Evolutionary conservation across 768 basidiomycete species (phyloP), one percentile per base, ranked within the genome.

Genomic region (Chalciporus piperatus): DNA sequence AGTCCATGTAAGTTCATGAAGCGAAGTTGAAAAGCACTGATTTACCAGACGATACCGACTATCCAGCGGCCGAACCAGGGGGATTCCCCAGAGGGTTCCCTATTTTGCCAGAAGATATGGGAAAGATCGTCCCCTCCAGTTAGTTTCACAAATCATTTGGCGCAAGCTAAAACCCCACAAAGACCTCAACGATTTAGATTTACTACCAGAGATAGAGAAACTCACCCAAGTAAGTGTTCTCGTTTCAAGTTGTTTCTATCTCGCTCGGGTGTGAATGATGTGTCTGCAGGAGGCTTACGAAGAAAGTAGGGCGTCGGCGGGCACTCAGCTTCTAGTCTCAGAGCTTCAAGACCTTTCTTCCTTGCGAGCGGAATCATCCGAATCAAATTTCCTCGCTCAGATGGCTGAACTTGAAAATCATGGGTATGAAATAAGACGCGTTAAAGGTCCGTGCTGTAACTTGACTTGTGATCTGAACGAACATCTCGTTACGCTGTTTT

Each of bases 391-490:
- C 61, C 63, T 87, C 6, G 73, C 77, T 50, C 91, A 96, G 70
- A 87, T 98, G 54, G 81, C 88, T 57, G 82, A 80, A 71, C 71
- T 98, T 19, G 70, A 74, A 42, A 59, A 57, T 14, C 71, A 82
- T 40, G 92, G 91, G 2, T 94, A 81, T 71, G 72, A 72, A 30
- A 74, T 96, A 39, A 77, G 91, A 61, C 74, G 91, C 48, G 81
- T 87, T 0, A 78, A 84, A 70, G 92, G 93, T 72, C 10, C 71
- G 45, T 74, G 72, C 59, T 48, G 64, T 30, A 43, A 35, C 45
- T 39, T 38, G 38, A 22, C 19, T 20, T 27, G 25, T 41, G 40
- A 20, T 32, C 17, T n/a, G 19, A 47, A 47, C 50, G 17, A 42
- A 41, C 28, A 23, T 47, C 38, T 51, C 32, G 52, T 30, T 17